Evolutionary conservation across 1,284 basidiomycete genomes (phyloP).

Genomic region (Leccinum pallidistipes): DNA sequence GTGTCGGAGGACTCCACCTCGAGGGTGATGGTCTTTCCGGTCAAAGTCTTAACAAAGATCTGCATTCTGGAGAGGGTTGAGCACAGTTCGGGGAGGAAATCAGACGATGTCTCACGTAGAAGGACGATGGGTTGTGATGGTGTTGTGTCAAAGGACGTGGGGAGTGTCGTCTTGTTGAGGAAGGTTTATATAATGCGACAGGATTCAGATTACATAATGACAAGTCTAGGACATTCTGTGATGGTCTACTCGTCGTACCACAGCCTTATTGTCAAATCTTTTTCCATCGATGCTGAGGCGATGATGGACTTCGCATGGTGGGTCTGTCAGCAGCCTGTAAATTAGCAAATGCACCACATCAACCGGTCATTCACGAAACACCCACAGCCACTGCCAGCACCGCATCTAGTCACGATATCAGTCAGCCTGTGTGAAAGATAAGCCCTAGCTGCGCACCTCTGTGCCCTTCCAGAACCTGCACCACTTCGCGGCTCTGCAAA

Average conservation of each 20-base stretch:
- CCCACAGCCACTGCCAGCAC: conserved; percentile 74
- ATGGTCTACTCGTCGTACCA: conserved; percentile 58
- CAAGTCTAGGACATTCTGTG: background rate
- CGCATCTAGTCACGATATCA: conserved; percentile 50
- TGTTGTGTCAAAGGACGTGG: conserved; percentile 14
- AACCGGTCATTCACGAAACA: background rate
- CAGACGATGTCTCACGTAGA: conserved; percentile 47
- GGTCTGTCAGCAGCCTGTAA: conserved; percentile 43
- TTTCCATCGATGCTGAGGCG: conserved; percentile 83
- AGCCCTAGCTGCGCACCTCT: conserved; percentile 50
- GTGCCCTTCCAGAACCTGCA: conserved; percentile 78
- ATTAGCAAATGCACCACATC: background rate
- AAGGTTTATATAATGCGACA: conserved; percentile 29
- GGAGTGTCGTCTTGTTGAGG: background rate
- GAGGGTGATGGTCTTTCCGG: conserved; percentile 92
- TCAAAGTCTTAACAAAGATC: conserved; percentile 84
- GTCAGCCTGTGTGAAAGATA: conserved; percentile 3
- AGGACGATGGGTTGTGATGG: conserved; percentile 48
- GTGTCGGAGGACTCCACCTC: conserved; percentile 91
- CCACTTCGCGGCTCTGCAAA: conserved; percentile 77
- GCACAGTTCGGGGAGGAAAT: background rate
- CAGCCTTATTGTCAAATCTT: conserved; percentile 76
- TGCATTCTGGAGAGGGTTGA: conserved; percentile 52
- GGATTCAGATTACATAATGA: conserved; percentile 24
- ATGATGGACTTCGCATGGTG: conserved; percentile 74